Evolutionary conservation across 176 grass and related monocot genomes (phyloP).

Genomic region (Rhynchospora tenuis): DNA sequence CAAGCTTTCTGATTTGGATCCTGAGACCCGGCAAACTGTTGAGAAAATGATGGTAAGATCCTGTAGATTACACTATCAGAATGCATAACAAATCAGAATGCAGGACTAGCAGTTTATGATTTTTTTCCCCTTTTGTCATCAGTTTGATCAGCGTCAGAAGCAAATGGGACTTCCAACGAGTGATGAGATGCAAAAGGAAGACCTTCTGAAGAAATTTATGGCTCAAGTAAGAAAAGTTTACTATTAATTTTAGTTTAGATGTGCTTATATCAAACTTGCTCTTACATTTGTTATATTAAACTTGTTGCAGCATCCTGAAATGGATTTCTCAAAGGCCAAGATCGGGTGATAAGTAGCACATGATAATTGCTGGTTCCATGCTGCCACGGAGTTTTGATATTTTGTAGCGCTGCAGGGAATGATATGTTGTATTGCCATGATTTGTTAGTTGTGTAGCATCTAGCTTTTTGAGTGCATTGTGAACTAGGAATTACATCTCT

Average conservation of each 20-base stretch:
- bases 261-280: background rate
- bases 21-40: constrained; percentile 92
- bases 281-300: constrained; percentile 9
- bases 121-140: background rate
- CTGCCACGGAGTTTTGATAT: background rate
- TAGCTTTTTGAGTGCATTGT: background rate
- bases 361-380: background rate
- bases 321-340: constrained; percentile 51
- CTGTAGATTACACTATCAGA: background rate
- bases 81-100: background rate
- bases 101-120: background rate
- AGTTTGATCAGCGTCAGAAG: constrained; percentile 99
- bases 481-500: background rate
- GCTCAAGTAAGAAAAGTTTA: constrained; percentile 35
- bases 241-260: background rate
- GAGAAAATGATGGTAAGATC: constrained; percentile 99
- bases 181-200: constrained; percentile 96
- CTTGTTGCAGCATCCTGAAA: constrained; percentile 34
- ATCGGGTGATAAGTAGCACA: constrained; percentile 17
- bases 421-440: background rate
- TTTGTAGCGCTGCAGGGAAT: constrained; percentile 3
- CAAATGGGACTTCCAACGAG: constrained; percentile 90
- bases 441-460: background rate
- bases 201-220: constrained; percentile 98
- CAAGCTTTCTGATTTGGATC: constrained; percentile 87